A percentile compares a stretch with the other conserved stretches of the same genome.
phyloP scores from a whole-genome alignment of 2,329 filamentous ascomycete species.

The Colletotrichum sp. region DNA sequence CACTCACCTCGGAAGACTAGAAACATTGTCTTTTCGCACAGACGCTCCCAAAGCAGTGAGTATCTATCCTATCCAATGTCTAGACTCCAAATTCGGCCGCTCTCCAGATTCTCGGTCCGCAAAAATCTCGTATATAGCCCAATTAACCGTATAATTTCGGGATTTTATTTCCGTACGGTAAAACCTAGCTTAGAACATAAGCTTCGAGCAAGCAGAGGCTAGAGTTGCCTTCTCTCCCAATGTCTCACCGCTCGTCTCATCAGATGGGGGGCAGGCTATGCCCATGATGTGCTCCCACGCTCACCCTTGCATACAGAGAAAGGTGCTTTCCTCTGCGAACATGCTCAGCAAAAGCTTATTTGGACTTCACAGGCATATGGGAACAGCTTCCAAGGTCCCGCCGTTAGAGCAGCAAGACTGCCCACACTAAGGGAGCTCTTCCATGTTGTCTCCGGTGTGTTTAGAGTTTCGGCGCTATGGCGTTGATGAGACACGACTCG shows the following conservation, averaged over 20 bases:
- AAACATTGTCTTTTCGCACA: neutral
- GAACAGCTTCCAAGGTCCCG: neutral
- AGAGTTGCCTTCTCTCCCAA: neutral
- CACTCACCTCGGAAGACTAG: rapidly evolving
- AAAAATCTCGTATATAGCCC: neutral
- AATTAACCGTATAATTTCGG: neutral
- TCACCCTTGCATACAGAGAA: neutral
- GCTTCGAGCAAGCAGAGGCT: neutral
- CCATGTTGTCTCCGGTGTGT: too few relatives aligned
- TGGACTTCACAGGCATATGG: neutral
- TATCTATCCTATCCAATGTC: neutral
- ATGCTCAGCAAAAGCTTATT: neutral
- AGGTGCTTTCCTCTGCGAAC: neutral
- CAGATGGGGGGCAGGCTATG: neutral
- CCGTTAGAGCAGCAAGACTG: neutral
- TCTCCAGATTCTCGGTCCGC: neutral
- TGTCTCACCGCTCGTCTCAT: neutral
- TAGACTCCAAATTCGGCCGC: neutral
- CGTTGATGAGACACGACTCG: neutral
- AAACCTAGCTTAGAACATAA: neutral
- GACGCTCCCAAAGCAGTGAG: neutral
- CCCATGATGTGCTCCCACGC: neutral
- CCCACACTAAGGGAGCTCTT: rapidly evolving
- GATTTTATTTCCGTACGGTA: neutral
- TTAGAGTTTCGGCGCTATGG: neutral